phyloP scores from a whole-genome alignment of 2,329 filamentous ascomycete genomes.

The Sarocladiaceae sp. region DNA sequence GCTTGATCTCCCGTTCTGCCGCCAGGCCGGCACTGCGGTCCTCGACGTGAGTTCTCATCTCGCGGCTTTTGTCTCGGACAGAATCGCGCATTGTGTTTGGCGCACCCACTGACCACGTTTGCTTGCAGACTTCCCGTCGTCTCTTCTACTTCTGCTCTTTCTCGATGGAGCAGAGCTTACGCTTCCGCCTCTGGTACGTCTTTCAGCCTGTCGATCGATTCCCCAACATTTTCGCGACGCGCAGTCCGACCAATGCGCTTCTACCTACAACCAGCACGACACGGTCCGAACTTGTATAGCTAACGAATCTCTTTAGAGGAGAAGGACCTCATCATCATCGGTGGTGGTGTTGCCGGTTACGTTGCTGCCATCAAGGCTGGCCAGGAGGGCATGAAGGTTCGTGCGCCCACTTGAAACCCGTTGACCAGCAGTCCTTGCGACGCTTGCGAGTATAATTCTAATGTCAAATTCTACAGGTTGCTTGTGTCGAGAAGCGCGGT shows the following conservation, averaged over 20 bases:
- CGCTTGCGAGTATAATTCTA: conserved; percentile 8
- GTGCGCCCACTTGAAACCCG: conserved; percentile 14
- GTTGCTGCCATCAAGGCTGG: conserved; percentile 99
- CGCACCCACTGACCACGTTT: conserved; percentile 17
- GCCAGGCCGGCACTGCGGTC: conserved; percentile 52
- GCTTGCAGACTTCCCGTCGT: conserved; percentile 43
- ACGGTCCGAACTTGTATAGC: not conserved
- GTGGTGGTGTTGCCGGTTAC: conserved; percentile 96
- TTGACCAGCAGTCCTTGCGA: conserved; percentile 1
- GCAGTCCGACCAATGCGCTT: not conserved
- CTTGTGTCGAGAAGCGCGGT: conserved; percentile 98
- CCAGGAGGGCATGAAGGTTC: conserved; percentile 92
- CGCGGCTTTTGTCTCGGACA: too few species aligned
- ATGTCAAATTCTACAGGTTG: conserved; percentile 55
- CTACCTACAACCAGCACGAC: not conserved
- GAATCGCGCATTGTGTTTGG: too few species aligned
- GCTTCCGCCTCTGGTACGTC: conserved; percentile 53
- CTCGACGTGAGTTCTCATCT: conserved; percentile 41
- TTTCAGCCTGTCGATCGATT: conserved; percentile 23
- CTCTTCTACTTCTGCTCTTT: conserved; percentile 38
- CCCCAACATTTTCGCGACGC: not conserved
- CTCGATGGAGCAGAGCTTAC: conserved; percentile 55
- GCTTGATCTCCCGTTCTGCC: conserved; percentile 55
- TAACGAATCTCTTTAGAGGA: conserved; percentile 56
- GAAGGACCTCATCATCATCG: conserved; percentile 96